Conservation (phyloP, 768 basidiomycete genomes). For the Pulveroboletus sp. region DNA sequence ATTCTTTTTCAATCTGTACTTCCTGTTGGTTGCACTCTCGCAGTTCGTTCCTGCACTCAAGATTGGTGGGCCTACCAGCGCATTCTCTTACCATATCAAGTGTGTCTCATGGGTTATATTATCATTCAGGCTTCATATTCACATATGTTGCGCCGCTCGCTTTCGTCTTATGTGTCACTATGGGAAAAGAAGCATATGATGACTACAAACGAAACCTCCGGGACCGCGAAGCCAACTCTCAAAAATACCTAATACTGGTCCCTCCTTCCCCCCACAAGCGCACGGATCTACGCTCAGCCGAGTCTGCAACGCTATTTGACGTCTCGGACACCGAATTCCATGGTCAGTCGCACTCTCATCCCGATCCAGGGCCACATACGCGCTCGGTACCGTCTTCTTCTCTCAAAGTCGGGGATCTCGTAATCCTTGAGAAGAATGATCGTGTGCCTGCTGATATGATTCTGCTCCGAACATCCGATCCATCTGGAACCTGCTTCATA, state of each 20-base stretch:
- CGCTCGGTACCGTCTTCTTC: slow-evolving; percentile 84
- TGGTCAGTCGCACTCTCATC: slow-evolving; percentile 10
- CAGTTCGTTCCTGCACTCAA: slow-evolving; percentile 95
- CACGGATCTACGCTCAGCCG: slow-evolving; percentile 9
- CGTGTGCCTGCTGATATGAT: slow-evolving; percentile 94
- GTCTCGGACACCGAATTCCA: slow-evolving; percentile 21
- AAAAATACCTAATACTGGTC: slow-evolving; percentile 82
- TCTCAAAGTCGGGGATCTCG: slow-evolving; percentile 86
- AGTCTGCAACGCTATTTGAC: slow-evolving; percentile 18
- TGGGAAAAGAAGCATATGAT: slow-evolving; percentile 99
- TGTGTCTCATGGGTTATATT: not conserved
- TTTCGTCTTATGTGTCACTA: slow-evolving; percentile 91
- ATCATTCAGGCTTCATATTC: slow-evolving; percentile 72
- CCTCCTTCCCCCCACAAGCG: slow-evolving; percentile 39
- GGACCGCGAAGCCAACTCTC: slow-evolving; percentile 93
- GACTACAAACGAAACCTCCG: slow-evolving; percentile 93
- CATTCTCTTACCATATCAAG: not conserved
- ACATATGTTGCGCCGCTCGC: slow-evolving; percentile 96
- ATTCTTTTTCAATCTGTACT: slow-evolving; percentile 99
- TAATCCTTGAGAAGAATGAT: slow-evolving; percentile 93
- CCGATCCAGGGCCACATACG: slow-evolving; percentile 47
- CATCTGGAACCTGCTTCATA: slow-evolving; percentile 93
- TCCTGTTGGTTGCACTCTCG: slow-evolving; percentile 91
- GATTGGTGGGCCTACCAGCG: slow-evolving; percentile 60
- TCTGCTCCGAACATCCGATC: slow-evolving; percentile 81